Percentiles rank a stretch among this genome's conserved stretches.
Evolutionary conservation across 2,329 filamentous ascomycete genomes (phyloP).

Genomic region (Pestalotiopsis sp.): DNA sequence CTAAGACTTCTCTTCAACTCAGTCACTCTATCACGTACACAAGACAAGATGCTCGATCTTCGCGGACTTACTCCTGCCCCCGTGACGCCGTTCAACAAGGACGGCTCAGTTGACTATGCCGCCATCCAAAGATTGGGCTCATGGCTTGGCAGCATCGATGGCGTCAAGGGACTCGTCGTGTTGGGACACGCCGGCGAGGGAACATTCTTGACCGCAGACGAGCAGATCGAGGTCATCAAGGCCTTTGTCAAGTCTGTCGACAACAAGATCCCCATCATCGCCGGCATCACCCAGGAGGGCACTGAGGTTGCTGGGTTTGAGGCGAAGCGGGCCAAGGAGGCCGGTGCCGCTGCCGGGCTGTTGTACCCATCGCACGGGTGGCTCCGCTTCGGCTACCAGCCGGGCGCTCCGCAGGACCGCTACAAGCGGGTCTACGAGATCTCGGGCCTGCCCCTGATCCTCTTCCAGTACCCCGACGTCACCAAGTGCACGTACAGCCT

Average conservation of each 20-base stretch:
- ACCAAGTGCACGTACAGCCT: constrained; percentile 55
- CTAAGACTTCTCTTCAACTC: background rate
- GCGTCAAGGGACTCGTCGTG: constrained; percentile 55
- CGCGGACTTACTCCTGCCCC: constrained; percentile 53
- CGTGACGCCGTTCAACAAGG: constrained; percentile 52
- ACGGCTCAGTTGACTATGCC: constrained; percentile 52
- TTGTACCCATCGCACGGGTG: constrained; percentile 57
- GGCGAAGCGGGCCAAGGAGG: constrained; percentile 52
- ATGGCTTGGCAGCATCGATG: constrained; percentile 54
- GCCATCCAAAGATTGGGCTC: constrained; percentile 56
- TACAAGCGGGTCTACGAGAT: constrained; percentile 54
- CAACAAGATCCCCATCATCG: constrained; percentile 53
- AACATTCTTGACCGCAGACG: constrained; percentile 53
- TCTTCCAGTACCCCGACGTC: constrained; percentile 57
- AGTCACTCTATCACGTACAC: background rate
- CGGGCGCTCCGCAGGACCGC: constrained; percentile 53
- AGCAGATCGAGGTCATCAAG: constrained; percentile 52
- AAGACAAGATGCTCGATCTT: constrained; percentile 43
- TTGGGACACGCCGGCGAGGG: constrained; percentile 58
- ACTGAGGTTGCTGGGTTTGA: constrained; percentile 55
- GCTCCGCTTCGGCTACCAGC: constrained; percentile 58
- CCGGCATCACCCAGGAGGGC: constrained; percentile 55
- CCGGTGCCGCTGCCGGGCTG: constrained; percentile 52
- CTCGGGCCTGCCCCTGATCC: constrained; percentile 50
- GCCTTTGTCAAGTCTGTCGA: constrained; percentile 55